Evolutionary conservation across 2,329 filamentous ascomycete genomes (phyloP).

Genomic region (Purpureocillium lavendulum): DNA sequence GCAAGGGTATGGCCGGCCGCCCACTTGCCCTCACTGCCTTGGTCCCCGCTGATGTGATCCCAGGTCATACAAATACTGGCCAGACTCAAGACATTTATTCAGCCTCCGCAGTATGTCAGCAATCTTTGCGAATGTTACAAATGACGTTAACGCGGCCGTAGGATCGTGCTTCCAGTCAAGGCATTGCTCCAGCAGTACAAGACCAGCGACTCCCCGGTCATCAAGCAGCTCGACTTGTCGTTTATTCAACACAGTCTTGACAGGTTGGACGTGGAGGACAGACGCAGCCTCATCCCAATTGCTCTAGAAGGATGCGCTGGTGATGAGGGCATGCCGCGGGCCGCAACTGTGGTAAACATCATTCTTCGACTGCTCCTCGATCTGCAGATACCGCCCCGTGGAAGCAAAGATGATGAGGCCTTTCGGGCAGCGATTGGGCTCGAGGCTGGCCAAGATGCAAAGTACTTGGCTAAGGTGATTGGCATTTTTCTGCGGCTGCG

Average conservation of each 20-base stretch:
- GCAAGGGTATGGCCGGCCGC: conserved; percentile 49
- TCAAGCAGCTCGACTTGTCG: conserved; percentile 80
- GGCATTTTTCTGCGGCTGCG: conserved; percentile 57
- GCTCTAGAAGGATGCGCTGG: conserved; percentile 22
- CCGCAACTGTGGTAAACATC: conserved; percentile 68
- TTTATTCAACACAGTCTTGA: conserved; percentile 77
- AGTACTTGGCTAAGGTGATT: conserved; percentile 67
- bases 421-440: conserved; percentile 62
- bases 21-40: background rate
- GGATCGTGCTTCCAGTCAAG: conserved; percentile 75
- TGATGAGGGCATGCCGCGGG: conserved; percentile 20
- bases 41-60: background rate
- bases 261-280: conserved; percentile 46
- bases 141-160: conserved; percentile 14
- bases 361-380: conserved; percentile 68
- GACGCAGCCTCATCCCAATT: conserved; percentile 62
- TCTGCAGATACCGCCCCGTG: conserved; percentile 64
- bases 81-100: conserved; percentile 46
- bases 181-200: conserved; percentile 86
- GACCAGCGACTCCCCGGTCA: conserved; percentile 58
- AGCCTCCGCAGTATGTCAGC: conserved; percentile 36
- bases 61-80: conserved; percentile 43
- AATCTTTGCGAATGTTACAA: background rate
- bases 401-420: conserved; percentile 66
- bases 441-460: conserved; percentile 57